Evolutionary conservation across 495 filamentous ascomycete species (phyloP), one percentile per base, ranked within the genome.

Genomic region (Xylaria sp.): DNA sequence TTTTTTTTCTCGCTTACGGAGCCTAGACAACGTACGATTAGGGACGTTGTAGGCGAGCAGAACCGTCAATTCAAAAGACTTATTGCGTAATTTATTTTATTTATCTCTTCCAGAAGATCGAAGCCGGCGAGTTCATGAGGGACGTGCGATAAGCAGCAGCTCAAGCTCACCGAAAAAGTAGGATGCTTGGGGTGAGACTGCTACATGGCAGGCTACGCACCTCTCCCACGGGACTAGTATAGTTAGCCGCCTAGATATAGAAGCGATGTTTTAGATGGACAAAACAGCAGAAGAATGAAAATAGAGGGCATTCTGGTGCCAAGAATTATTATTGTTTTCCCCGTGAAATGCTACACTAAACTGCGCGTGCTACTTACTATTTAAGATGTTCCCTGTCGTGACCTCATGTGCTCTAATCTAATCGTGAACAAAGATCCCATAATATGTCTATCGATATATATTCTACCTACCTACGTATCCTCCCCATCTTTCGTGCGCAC

Each of bases 401-500:
- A 43, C 19, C 14, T 62, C 14, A 14, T 29, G 37, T 7, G 15
- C 26, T 61, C 35, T 26, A 43, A 6, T 43, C 8, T 37, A 37
- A 59, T n/a, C 31, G 11, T n/a, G 15, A 37, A 37, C 9, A 11
- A 15, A 37, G 17, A 59, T 59, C 17, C 7, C 17, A 37, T 31
- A 52, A 65, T n/a, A n/a, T 21, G 48, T 67, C 48, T 41, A 61
- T 58, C 21, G 59, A 46, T 57, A 35, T 48, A 43, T 8, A 37
- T 48, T 9, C 37, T 64, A 77, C 44, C 70, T 70, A 66, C 4
- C 37, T 64, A 77, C 44, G 72, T 70, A 66, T 74, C 76, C 41
- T 71, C 72, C 1, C 72, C 79, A 52, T 79, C 76, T 17, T 71
- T 77, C 1, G 72, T 70, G 9, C 67, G 69, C 3, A 81, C 77